Evolutionary conservation across 2,329 filamentous ascomycete genomes (phyloP), one percentile per base, ranked within the genome.

Genomic region (Colletotrichum scovillei): DNA sequence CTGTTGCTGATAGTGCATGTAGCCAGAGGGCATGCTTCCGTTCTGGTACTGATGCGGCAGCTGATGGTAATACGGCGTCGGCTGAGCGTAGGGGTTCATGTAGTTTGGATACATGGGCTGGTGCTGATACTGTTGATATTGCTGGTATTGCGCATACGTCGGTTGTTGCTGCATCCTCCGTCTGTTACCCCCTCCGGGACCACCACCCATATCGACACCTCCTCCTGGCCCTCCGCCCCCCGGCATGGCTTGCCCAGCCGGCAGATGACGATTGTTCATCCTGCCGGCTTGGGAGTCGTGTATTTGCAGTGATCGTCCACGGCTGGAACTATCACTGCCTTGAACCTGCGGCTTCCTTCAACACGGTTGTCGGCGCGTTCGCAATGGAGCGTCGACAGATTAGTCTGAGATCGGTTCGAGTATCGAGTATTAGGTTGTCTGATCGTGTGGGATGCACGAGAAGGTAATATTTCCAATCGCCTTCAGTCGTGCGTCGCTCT

Each of bases 261-360:
- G 91, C 91, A 93, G 91, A 92, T 92, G 91, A 89, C 87, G 89
- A 85, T 87, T 87, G 86, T 91, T 93, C 92, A 94, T 94, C 92
- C 89, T 94, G 90, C 90, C 91, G 90, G 89, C 89, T 85, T 90
- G 88, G 89, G 89, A 82, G 78, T 79, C 73, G 75, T 74, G 73
- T 72, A 38, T 64, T 64, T 75, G 74, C 73, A 76, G 74, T 76
- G 74, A 75, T 72, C 60, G 74, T 75, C 74, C 74, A 76, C 73
- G 73, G 55, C 67, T 68, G 69, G 74, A 67, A 67, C 74, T 63
- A 72, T 71, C 74, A 76, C 74, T 76, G 74, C 66, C 22, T 57
- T 62, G 52, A 14, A 28, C 26, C 69, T 69, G 68, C 71, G 57
- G 55, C 67, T 66, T 59, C 38, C 67, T 62, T 73, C 60, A 49